Conservation (phyloP, 1,139 yeast genomes). For the Kodamaea arcana region DNA sequence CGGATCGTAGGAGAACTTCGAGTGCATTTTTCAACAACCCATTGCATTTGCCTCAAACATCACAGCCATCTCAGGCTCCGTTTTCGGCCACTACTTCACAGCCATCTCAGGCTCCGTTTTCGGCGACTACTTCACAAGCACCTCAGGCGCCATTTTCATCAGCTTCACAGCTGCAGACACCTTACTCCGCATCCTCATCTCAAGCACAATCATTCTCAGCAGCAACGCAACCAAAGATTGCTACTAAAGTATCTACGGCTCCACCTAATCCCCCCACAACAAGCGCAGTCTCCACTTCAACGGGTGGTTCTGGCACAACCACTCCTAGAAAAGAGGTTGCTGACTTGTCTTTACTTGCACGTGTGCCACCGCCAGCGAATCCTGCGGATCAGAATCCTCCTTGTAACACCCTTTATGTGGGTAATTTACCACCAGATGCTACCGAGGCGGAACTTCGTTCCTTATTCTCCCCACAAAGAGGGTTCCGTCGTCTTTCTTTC, state of each 20-base stretch:
- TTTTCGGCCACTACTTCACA: not conserved
- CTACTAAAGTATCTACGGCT: slow-evolving; percentile 9
- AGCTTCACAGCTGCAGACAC: no score
- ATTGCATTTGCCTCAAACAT: slow-evolving; percentile 4
- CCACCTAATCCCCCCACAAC: no score
- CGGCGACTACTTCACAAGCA: slow-evolving; percentile 1
- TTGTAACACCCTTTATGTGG: slow-evolving; percentile 93
- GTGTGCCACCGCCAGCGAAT: slow-evolving; percentile 94
- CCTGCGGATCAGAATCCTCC: slow-evolving; percentile 99
- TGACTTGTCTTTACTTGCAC: slow-evolving; percentile 65
- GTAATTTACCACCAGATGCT: slow-evolving; percentile 95
- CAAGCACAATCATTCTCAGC: no score
- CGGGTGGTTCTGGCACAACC: slow-evolving; percentile 2
- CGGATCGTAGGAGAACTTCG: slow-evolving; percentile 31
- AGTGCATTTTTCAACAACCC: slow-evolving; percentile 26
- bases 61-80: not conserved
- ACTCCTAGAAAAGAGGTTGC: slow-evolving; percentile 41
- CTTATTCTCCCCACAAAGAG: slow-evolving; percentile 82
- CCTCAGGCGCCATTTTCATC: not conserved
- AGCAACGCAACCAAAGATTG: slow-evolving; percentile 5
- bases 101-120: not conserved
- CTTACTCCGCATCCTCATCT: no score
- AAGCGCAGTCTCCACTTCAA: slow-evolving; percentile 7
- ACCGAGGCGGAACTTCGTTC: slow-evolving; percentile 89
- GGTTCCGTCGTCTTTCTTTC: slow-evolving; percentile 88